Evolutionary conservation across 805 yeast species (phyloP), one percentile per base, ranked within the genome.

Genomic region (Myxozyma sirexii): DNA sequence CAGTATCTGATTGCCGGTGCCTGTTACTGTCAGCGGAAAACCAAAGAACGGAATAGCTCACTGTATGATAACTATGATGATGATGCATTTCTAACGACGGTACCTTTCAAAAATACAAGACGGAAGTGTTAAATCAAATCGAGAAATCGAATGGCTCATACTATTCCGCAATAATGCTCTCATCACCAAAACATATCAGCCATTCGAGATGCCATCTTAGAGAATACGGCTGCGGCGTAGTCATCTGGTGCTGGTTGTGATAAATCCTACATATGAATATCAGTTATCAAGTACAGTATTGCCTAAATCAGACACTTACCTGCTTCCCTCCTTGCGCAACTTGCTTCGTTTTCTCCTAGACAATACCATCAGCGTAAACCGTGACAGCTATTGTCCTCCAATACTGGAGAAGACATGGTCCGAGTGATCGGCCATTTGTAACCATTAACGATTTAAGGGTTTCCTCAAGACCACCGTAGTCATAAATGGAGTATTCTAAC

Each of bases 371-470:
- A 12, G 15, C 6, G 43, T 23, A 37, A 35, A 37, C 13, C 21
- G 17, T 6, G 10, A 37, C 53, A 7, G 44, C 53, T 19, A 17
- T 41, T 21, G 13, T 4, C 39, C 15, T 7, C 53, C 53, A 48
- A 15, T 21, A 37, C 5, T 24, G 8, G 8, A 37, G 37, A 24
- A 48, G 37, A 10, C 17, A 17, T 10, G 17, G 35, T 15, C 37
- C 53, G 13, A 48, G 23, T 24, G 29, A 43, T 41, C 37, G 53
- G 33, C 53, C 35, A 10, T 48, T 48, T 21, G 53, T 48, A 7
- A 37, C 33, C 33, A 48, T 13, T 15, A 48, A 35, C 5, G 53
- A 17, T 24, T 35, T 35, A 13, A 48, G 23, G 8, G 24, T 13
- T 7, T 27, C 33, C 43, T 13, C 12, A 19, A 15, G 39, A 7